Conservation (phyloP, 108 stramenopile species). For the Pseudonitzschia pungens region DNA sequence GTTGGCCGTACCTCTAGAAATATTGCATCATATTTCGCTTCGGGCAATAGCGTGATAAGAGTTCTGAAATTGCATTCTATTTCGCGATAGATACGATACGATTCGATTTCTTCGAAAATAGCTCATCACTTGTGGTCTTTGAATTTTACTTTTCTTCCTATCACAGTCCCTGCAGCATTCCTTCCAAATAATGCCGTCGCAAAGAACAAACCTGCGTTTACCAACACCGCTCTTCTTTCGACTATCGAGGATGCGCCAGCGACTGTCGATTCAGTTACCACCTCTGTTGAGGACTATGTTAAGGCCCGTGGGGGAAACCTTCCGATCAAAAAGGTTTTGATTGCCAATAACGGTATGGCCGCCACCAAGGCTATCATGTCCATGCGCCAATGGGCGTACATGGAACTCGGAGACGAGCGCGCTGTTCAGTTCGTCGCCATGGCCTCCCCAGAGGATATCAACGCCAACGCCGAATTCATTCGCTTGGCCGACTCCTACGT, state of each 20-base stretch:
- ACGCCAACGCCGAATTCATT: constrained; percentile 98
- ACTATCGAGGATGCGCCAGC: constrained; percentile 28
- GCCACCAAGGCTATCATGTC: constrained; percentile 97
- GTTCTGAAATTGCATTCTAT: neutral
- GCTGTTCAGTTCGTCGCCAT: constrained; percentile 97
- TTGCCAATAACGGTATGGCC: constrained; percentile 99
- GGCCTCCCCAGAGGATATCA: constrained; percentile 97
- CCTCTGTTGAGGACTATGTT: constrained; percentile 85
- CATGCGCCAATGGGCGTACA: constrained; percentile 99
- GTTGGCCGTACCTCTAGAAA: too few relatives aligned
- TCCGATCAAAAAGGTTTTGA: constrained; percentile 85
- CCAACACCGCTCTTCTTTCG: constrained; percentile 24
- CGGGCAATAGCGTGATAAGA: neutral
- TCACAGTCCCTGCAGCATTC: constrained; percentile 34
- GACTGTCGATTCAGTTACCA: constrained; percentile 24
- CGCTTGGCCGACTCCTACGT: constrained; percentile 93
- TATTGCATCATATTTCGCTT: too few relatives aligned
- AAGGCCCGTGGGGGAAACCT: constrained; percentile 82
- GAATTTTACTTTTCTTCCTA: constrained; percentile 4
- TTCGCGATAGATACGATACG: neutral
- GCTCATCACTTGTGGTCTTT: neutral
- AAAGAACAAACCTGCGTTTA: constrained; percentile 10
- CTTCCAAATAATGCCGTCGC: constrained; percentile 16
- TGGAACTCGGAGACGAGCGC: constrained; percentile 93
- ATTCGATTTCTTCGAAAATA: neutral